Conservation (phyloP, 192 early-diverging fungal species). For the Phlyctochytrium planicorne region DNA sequence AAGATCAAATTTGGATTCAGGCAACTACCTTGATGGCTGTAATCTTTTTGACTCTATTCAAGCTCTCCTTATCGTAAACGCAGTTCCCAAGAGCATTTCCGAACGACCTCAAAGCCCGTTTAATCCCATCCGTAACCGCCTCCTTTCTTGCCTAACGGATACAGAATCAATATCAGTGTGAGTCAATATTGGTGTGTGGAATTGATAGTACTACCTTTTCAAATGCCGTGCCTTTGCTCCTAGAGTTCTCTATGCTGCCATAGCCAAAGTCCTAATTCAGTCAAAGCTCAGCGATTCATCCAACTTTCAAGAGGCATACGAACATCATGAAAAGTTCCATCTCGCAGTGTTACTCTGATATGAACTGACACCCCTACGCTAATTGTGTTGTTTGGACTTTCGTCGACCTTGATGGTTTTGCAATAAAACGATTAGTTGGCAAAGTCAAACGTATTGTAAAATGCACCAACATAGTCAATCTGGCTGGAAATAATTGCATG, state of each 20-base stretch:
- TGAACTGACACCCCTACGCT: conserved; percentile 73
- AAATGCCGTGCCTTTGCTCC: conserved; percentile 74
- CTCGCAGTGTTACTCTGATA: conserved; percentile 78
- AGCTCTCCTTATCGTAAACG: conserved; percentile 72
- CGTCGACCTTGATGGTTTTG: conserved; percentile 9
- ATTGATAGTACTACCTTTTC: conserved; percentile 65
- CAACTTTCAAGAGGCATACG: background rate
- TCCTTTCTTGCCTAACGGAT: conserved; percentile 75
- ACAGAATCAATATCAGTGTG: background rate
- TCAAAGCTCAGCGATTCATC: background rate
- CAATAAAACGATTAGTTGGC: too few species aligned
- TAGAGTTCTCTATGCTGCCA: conserved; percentile 74
- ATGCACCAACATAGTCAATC: conserved; percentile 87
- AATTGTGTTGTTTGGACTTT: conserved; percentile 17
- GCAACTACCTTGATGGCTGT: conserved; percentile 9
- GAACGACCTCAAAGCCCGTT: conserved; percentile 82
- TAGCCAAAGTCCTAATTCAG: conserved; percentile 79
- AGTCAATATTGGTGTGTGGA: background rate
- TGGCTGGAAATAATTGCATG: conserved; percentile 66
- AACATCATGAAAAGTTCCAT: conserved; percentile 85
- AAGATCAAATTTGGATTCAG: too few species aligned
- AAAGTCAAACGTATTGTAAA: too few species aligned
- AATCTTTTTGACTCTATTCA: conserved; percentile 35
- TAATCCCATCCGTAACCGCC: conserved; percentile 84
- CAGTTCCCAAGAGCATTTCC: conserved; percentile 87